phyloP scores from a whole-genome alignment of 2,329 filamentous ascomycete genomes.

The Verticillium alfalfae region DNA sequence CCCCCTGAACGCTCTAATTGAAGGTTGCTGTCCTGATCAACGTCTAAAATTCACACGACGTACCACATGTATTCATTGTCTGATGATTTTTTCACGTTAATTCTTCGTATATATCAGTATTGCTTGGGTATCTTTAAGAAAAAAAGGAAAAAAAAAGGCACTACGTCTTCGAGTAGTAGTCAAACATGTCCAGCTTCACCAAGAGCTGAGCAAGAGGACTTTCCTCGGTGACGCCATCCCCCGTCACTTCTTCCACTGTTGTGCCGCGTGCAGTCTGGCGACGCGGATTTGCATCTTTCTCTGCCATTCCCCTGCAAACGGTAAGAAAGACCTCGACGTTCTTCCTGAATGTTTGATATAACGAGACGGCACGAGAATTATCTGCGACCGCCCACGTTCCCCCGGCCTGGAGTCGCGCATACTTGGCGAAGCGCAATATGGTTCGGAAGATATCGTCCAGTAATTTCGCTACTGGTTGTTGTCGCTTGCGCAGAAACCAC shows the following conservation, averaged over 20 bases:
- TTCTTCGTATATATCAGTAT: not conserved
- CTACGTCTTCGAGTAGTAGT: conserved; percentile 47
- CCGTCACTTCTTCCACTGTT: conserved; percentile 20
- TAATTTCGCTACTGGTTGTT: conserved; percentile 65
- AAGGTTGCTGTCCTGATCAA: too few species aligned
- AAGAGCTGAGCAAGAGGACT: conserved; percentile 65
- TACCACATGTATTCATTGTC: not conserved
- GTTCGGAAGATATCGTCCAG: conserved; percentile 71
- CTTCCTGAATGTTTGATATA: conserved; percentile 64
- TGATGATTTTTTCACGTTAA: not conserved
- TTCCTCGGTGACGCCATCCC: conserved; percentile 31
- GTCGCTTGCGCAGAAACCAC: conserved; percentile 68
- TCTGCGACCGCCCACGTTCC: conserved; percentile 23
- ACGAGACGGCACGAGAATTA: conserved; percentile 23
- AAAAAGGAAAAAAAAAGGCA: not conserved
- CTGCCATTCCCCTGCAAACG: conserved; percentile 63
- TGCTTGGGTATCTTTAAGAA: not conserved
- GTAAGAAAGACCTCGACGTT: conserved; percentile 70
- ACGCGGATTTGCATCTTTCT: conserved; percentile 44
- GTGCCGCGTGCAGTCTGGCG: conserved; percentile 20
- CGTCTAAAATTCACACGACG: too few species aligned
- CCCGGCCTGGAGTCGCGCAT: conserved; percentile 31
- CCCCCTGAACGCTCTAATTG: not conserved
- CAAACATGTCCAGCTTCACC: conserved; percentile 64
- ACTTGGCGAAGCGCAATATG: conserved; percentile 66